Conservation (phyloP, 768 basidiomycete genomes). For the Boletus subparvulus region DNA sequence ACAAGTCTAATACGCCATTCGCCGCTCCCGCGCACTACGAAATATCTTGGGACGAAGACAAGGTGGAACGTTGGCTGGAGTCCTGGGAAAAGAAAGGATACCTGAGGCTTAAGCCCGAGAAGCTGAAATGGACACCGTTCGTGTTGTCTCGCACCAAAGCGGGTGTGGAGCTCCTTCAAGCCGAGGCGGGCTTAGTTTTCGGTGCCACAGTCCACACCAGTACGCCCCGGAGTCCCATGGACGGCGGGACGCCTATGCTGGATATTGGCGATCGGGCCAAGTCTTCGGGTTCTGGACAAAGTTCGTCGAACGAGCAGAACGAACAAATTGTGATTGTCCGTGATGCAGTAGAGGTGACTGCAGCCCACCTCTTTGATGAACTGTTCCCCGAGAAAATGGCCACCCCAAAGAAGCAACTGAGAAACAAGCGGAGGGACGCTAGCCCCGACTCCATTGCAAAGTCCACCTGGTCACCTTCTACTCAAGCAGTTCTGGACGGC, state of each 20-base stretch:
- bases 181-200: conserved; percentile 14
- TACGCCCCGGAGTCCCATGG: conserved; percentile 19
- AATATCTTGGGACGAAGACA: conserved; percentile 69
- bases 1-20: conserved; percentile 50
- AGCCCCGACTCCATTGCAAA: conserved; percentile 16
- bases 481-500: conserved; percentile 13
- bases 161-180: conserved; percentile 29
- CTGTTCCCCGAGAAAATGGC: conserved; percentile 14
- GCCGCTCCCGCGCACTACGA: conserved; percentile 68
- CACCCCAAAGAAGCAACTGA: conserved; percentile 22
- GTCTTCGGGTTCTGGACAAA: conserved; percentile 13
- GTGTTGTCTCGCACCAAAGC: conserved; percentile 53
- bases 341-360: conserved; percentile 17
- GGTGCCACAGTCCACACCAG: conserved; percentile 5
- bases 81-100: conserved; percentile 81
- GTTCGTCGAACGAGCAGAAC: conserved; percentile 14
- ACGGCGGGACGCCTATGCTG: conserved; percentile 23
- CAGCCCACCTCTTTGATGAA: conserved; percentile 35
- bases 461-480: conserved; percentile 22
- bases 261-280: conserved; percentile 19
- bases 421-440: conserved; percentile 12
- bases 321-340: conserved; percentile 8
- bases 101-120: conserved; percentile 72
- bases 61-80: conserved; percentile 62
- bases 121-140: conserved; percentile 95